A percentile compares a stretch with the other conserved stretches of the same genome.
Conservation (phyloP, 2,329 filamentous ascomycete species). For the Parastagonospora avenae region DNA sequence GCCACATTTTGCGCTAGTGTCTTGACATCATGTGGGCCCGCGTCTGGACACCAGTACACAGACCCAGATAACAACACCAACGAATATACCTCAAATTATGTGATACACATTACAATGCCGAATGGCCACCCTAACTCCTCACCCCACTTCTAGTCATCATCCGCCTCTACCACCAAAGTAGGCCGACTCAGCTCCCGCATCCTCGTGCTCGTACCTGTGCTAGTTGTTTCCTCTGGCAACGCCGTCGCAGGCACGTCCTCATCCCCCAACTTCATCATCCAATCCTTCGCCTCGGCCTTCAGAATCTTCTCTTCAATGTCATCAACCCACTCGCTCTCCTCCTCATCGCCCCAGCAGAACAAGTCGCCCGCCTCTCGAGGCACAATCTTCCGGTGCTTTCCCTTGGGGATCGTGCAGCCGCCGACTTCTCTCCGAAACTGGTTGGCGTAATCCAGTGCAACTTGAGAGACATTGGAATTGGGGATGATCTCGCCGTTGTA, state of each 20-base stretch:
- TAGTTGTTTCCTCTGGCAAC: too few species aligned
- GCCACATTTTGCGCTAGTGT: background rate
- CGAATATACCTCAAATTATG: background rate
- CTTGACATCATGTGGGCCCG: too few species aligned
- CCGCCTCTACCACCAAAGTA: background rate
- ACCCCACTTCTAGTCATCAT: slow-evolving; percentile 1
- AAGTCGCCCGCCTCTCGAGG: slow-evolving; percentile 61
- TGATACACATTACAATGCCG: background rate
- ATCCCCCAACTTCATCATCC: background rate
- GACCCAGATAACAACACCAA: too few species aligned
- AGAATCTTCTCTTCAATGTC: slow-evolving; percentile 15
- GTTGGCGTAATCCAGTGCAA: slow-evolving; percentile 59
- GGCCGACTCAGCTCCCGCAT: background rate
- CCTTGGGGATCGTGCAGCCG: slow-evolving; percentile 59
- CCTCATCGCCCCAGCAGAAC: slow-evolving; percentile 63
- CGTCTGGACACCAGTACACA: too few species aligned
- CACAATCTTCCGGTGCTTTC: slow-evolving; percentile 37
- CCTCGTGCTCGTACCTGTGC: too few species aligned
- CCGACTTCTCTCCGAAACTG: slow-evolving; percentile 70
- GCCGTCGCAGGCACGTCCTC: background rate
- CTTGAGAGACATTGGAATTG: slow-evolving; percentile 49
- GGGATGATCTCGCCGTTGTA: slow-evolving; percentile 64
- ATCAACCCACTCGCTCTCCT: slow-evolving; percentile 36
- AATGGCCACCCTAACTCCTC: too few species aligned
- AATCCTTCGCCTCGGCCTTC: background rate